Base-by-base conservation (phyloP, 2,329 filamentous ascomycete species). In the Aspergillus sp. region DNA sequence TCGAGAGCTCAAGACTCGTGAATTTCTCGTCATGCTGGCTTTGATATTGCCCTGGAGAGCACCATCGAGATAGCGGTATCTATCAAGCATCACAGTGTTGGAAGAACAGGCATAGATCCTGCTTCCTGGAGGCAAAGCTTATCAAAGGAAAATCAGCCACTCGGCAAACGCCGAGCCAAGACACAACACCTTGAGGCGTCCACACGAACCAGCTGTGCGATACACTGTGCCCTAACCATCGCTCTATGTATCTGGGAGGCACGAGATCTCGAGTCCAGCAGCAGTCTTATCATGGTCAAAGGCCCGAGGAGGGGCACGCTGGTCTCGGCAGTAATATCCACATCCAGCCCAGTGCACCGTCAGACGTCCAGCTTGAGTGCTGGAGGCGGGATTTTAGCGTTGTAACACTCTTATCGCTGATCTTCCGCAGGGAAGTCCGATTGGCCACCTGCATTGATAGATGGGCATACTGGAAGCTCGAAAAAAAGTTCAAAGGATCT, bases 381-480 rank as follows among this genome's bases (percentile, higher is more conserved):
- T 50, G 47, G 23, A 25, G 7, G 23, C 47, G 15, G 19, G 4
- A 45, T 28, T 17, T 57, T 60, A 60, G 59, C 59, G 59, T 25
- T 61, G 59, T 49, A 61, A 61, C 59, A 57, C 22, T 61, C 54
- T 61, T 61, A 61, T 61, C 59, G 53, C 46, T 45, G 58, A 56
- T 60, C 58, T 17, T 50, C 31, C 34, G 34, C n/a, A 43, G 31
- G 3, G 23, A 19, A 25, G 15, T 30, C 30, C 34, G 30, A 60
- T 60, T 60, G 57, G 57, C 46, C 57, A 31, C 19, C 19, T 19
- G 19, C 19, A 1, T 2, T 19, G 19, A 19, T 19, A 19, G 19
- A 19, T 2, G 1, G 19, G 19, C 19, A 19, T 1, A 19, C 19
- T 19, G 19, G 19, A 17, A 45, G 30, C 9, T 47, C 38, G 25